Percentiles rank a stretch among this genome's conserved stretches.
phyloP scores from a whole-genome alignment of 306 rosid species.

The Gillenia trifoliata region DNA sequence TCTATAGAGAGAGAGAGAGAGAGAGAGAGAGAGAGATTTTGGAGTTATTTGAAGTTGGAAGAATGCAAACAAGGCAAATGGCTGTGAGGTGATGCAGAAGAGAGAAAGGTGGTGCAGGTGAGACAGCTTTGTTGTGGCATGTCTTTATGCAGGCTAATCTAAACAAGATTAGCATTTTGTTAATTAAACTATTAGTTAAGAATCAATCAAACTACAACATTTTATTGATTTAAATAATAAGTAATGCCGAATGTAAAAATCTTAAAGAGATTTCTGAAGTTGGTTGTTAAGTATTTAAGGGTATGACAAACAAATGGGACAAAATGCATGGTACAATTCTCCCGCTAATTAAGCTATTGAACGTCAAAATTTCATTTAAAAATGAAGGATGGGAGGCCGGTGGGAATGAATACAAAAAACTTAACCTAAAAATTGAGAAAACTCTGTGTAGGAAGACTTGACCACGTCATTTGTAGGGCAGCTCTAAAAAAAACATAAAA shows the following conservation, averaged over 20 bases:
- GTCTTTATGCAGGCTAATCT: neutral
- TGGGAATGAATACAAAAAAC: neutral
- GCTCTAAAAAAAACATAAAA: too few species aligned
- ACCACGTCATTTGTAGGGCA: neutral
- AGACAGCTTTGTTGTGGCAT: neutral
- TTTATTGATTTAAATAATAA: neutral
- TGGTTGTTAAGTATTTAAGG: neutral
- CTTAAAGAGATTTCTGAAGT: neutral
- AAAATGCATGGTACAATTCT: neutral
- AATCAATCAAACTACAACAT: neutral
- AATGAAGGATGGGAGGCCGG: neutral
- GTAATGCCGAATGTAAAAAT: neutral
- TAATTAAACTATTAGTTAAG: neutral
- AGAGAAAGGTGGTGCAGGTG: neutral
- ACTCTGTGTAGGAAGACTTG: neutral
- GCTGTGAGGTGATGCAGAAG: neutral
- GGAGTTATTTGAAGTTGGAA: constrained; percentile 1
- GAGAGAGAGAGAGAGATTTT: neutral
- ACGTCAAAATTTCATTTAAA: neutral
- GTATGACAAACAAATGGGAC: neutral
- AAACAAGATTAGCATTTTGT: too few species aligned
- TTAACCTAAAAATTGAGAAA: neutral
- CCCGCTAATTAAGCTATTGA: neutral
- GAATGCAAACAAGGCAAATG: constrained; percentile 1
- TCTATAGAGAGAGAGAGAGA: neutral